Percentiles rank a stretch among this genome's conserved stretches.
These are phyloP conservation scores for Lentinula edodes DNA, from an alignment of 768 basidiomycete species.

Conservation along the genomic window DNA sequence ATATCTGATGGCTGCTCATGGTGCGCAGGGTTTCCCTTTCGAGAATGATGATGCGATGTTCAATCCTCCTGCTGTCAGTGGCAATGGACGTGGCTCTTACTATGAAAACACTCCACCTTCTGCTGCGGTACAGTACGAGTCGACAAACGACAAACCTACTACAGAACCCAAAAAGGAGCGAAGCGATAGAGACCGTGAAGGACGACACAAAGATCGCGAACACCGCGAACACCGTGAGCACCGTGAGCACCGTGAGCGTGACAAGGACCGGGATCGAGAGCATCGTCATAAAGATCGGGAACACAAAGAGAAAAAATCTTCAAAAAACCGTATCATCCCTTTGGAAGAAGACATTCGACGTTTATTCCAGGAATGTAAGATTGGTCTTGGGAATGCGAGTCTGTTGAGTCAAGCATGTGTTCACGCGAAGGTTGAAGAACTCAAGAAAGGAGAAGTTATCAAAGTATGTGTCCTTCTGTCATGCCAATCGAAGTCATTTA, in stretches of 20 bases:
- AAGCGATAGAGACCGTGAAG: conserved; percentile 23
- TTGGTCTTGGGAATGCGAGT: conserved; percentile 76
- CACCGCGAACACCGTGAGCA: conserved; percentile 13
- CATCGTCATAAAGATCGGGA: conserved; percentile 9
- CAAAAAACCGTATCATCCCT: conserved; percentile 44
- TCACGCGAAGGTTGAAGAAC: conserved; percentile 63
- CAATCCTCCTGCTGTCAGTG: conserved; percentile 46
- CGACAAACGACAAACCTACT: background rate
- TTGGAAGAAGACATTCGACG: conserved; percentile 81
- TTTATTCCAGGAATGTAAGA: conserved; percentile 79
- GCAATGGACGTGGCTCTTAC: conserved; percentile 27
- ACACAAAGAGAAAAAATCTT: conserved; percentile 15
- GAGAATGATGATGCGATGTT: conserved; percentile 79
- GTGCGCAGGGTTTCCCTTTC: conserved; percentile 62
- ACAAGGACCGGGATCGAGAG: conserved; percentile 1
- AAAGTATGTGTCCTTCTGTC: conserved; percentile 36
- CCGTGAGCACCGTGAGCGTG: background rate
- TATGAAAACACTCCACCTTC: conserved; percentile 12
- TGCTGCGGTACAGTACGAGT: background rate
- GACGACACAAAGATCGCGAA: conserved; percentile 10
- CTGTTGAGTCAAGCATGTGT: conserved; percentile 68
- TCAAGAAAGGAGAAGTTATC: conserved; percentile 43
- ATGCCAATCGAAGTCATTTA: background rate
- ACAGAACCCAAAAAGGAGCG: conserved; percentile 5
- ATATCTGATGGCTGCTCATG: background rate